phyloP scores from a whole-genome alignment of 441 rosid species.

The Viola pubescens region DNA sequence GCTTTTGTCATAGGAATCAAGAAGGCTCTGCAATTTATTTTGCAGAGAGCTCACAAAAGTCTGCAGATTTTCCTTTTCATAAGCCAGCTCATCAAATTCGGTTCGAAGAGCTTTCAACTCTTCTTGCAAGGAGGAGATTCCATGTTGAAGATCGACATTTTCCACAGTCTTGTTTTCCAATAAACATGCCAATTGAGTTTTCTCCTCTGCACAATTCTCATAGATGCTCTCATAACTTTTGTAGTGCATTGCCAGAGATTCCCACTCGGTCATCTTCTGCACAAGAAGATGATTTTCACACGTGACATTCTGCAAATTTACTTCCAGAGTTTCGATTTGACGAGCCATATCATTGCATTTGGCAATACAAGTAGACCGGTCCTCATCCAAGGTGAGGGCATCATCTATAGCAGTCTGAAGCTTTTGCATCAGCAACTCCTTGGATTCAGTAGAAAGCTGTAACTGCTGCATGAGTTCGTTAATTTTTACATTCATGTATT shows the following conservation, averaged over 20 bases:
- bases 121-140: slow-evolving; percentile 40
- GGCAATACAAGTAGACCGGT: slow-evolving; percentile 42
- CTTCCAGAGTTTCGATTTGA: slow-evolving; percentile 55
- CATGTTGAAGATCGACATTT: slow-evolving; percentile 40
- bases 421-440: slow-evolving; percentile 53
- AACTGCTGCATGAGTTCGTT: slow-evolving; percentile 57
- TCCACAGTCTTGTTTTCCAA: slow-evolving; percentile 54
- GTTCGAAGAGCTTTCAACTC: slow-evolving; percentile 40
- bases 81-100: slow-evolving; percentile 40
- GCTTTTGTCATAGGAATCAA: slow-evolving; percentile 36
- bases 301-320: slow-evolving; percentile 42
- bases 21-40: slow-evolving; percentile 36
- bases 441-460: slow-evolving; percentile 55
- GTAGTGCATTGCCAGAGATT: slow-evolving; percentile 45
- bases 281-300: slow-evolving; percentile 51
- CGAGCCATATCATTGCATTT: slow-evolving; percentile 53
- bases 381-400: slow-evolving; percentile 53
- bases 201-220: slow-evolving; percentile 55
- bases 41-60: slow-evolving; percentile 30
- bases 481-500: slow-evolving; percentile 39
- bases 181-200: slow-evolving; percentile 48
- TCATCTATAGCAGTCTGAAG: slow-evolving; percentile 66
- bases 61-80: slow-evolving; percentile 46
- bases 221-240: slow-evolving; percentile 44
- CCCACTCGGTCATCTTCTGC: slow-evolving; percentile 61